phyloP scores from a whole-genome alignment of 108 stramenopile genomes.

The Cafeteria roenbergensis region DNA sequence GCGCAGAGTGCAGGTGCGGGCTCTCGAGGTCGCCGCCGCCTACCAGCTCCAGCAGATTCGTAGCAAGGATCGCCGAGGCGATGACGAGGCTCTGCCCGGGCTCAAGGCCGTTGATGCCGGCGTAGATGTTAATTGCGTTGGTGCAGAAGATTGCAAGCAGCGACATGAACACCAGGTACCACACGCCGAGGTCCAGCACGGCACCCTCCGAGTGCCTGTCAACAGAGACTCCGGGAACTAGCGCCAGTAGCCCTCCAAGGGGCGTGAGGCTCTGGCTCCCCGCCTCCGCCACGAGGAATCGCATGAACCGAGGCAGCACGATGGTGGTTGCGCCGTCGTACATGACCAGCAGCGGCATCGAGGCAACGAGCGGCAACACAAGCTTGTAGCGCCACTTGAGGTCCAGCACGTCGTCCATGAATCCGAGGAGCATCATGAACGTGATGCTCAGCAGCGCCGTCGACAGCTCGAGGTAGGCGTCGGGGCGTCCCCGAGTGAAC shows the following conservation, averaged over 20 bases:
- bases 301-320: slow-evolving; percentile 55
- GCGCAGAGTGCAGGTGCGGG: slow-evolving; percentile 68
- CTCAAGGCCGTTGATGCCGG: slow-evolving; percentile 95
- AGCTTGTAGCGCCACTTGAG: slow-evolving; percentile 95
- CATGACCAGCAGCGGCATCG: slow-evolving; percentile 76
- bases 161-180: slow-evolving; percentile 86
- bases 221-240: slow-evolving; percentile 19
- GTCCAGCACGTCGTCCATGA: slow-evolving; percentile 88
- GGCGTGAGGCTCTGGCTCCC: background rate
- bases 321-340: slow-evolving; percentile 84
- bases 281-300: background rate
- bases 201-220: slow-evolving; percentile 59
- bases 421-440: slow-evolving; percentile 88
- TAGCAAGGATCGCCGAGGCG: slow-evolving; percentile 54
- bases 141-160: slow-evolving; percentile 95
- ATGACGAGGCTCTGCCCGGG: slow-evolving; percentile 83
- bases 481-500: background rate
- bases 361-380: slow-evolving; percentile 74
- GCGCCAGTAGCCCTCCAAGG: background rate
- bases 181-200: slow-evolving; percentile 60
- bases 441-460: slow-evolving; percentile 78
- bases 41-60: slow-evolving; percentile 20
- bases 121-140: slow-evolving; percentile 97
- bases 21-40: slow-evolving; percentile 40
- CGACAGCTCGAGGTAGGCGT: slow-evolving; percentile 33